Conservation (phyloP, 768 basidiomycete species). For the Lactarius sp. region DNA sequence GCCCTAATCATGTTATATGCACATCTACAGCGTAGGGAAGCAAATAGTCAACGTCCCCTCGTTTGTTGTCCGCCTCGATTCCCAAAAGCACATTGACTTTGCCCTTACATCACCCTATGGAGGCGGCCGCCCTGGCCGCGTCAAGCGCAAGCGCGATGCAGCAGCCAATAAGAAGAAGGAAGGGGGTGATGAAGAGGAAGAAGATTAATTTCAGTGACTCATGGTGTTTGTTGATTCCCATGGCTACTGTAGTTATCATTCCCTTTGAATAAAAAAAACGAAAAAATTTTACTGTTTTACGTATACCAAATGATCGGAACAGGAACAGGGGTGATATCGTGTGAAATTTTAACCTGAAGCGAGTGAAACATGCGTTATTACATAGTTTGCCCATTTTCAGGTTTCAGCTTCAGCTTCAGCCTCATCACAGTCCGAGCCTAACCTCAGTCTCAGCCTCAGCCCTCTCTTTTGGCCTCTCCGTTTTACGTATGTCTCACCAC, state of each 20-base stretch:
- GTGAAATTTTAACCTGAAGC: constrained; percentile 6
- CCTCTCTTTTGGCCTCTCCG: not conserved
- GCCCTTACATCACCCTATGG: constrained; percentile 95
- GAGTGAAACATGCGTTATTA: not conserved
- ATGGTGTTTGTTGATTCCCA: not conserved
- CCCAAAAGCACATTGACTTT: constrained; percentile 99
- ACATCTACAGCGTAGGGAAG: constrained; percentile 77
- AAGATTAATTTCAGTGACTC: constrained; percentile 47
- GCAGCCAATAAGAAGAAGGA: constrained; percentile 90
- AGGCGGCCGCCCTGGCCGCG: constrained; percentile 90
- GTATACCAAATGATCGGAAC: not conserved
- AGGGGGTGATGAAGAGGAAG: constrained; percentile 86
- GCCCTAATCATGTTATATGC: not conserved
- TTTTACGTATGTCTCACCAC: constrained; percentile 19
- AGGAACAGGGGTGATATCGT: not conserved
- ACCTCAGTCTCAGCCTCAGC: not conserved
- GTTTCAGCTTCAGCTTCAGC: not conserved
- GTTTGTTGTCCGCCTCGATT: constrained; percentile 98
- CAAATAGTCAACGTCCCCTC: constrained; percentile 99
- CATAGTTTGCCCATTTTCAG: not conserved
- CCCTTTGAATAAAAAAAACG: not conserved
- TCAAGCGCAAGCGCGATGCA: constrained; percentile 97
- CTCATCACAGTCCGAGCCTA: too few species aligned
- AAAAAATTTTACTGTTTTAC: not conserved
- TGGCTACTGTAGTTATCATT: not conserved